These are phyloP conservation scores for Pisolithus marmoratus DNA, from an alignment of 768 basidiomycete genomes.

Conservation along the genomic window DNA sequence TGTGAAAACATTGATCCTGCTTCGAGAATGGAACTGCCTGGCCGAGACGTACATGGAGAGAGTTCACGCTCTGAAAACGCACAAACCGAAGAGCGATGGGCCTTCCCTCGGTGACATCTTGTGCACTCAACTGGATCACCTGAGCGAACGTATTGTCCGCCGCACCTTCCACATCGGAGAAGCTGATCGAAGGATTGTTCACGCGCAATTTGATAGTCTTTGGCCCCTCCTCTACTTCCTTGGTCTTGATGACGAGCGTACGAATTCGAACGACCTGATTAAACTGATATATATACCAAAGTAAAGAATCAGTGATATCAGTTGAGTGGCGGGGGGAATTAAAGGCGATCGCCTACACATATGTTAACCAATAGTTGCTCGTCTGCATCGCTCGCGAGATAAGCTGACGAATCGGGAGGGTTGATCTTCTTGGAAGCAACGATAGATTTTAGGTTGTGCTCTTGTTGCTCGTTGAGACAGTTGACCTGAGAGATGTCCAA, in stretches of 20 bases:
- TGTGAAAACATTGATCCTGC: conserved; percentile 19
- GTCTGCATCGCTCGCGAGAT: conserved; percentile 64
- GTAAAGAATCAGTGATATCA: not conserved
- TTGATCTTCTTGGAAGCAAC: conserved; percentile 41
- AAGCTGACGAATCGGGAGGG: conserved; percentile 29
- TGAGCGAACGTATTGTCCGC: conserved; percentile 50
- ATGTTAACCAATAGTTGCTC: conserved; percentile 68
- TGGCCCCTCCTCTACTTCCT: conserved; percentile 42
- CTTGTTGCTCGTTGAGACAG: conserved; percentile 61
- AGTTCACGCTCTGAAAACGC: conserved; percentile 63
- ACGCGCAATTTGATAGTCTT: conserved; percentile 55
- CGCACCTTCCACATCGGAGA: conserved; percentile 58
- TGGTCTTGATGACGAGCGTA: conserved; percentile 47
- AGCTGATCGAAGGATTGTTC: conserved; percentile 56
- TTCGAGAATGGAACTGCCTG: not conserved
- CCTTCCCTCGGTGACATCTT: conserved; percentile 39
- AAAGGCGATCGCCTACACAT: conserved; percentile 40
- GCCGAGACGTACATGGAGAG: conserved; percentile 44
- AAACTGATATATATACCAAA: conserved; percentile 38
- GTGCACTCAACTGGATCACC: conserved; percentile 45
- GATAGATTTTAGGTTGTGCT: conserved; percentile 50
- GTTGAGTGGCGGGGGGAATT: not conserved
- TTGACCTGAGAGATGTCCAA: conserved; percentile 56
- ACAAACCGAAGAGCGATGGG: conserved; percentile 55
- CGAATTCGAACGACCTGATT: conserved; percentile 63